phyloP scores from a whole-genome alignment of 176 grass and related monocot species.

The Musa itinerans region DNA sequence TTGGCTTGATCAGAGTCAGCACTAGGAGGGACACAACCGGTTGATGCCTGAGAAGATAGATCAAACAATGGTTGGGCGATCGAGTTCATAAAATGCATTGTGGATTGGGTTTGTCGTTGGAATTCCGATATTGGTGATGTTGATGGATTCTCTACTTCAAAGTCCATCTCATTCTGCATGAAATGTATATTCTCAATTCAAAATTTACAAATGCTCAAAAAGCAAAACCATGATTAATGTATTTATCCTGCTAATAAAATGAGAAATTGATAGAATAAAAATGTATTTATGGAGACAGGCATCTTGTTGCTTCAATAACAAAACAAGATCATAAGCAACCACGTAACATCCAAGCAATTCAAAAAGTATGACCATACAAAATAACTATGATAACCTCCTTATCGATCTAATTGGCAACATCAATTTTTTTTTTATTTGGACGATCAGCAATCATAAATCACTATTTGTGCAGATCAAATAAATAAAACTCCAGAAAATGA shows the following conservation, averaged over 20 bases:
- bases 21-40: constrained; percentile 23
- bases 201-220: not conserved
- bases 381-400: too few relatives aligned
- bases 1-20: constrained; percentile 52
- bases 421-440: too few relatives aligned
- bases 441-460: too few relatives aligned
- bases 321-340: too few relatives aligned
- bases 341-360: too few relatives aligned
- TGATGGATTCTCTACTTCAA: constrained; percentile 51
- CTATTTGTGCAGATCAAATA: too few relatives aligned
- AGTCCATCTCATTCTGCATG: constrained; percentile 79
- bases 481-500: too few relatives aligned
- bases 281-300: too few relatives aligned
- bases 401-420: too few relatives aligned
- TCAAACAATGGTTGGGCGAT: constrained; percentile 23
- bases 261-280: not conserved
- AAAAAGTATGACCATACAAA: too few relatives aligned
- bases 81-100: constrained; percentile 40
- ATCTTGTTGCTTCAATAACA: too few relatives aligned
- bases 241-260: not conserved
- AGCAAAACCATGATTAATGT: not conserved
- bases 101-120: constrained; percentile 30
- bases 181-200: not conserved
- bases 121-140: constrained; percentile 42
- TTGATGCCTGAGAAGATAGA: constrained; percentile 24